These are phyloP conservation scores for Yamadazyma triangularis DNA, from an alignment of 1,139 yeast genomes.

Conservation along the genomic window DNA sequence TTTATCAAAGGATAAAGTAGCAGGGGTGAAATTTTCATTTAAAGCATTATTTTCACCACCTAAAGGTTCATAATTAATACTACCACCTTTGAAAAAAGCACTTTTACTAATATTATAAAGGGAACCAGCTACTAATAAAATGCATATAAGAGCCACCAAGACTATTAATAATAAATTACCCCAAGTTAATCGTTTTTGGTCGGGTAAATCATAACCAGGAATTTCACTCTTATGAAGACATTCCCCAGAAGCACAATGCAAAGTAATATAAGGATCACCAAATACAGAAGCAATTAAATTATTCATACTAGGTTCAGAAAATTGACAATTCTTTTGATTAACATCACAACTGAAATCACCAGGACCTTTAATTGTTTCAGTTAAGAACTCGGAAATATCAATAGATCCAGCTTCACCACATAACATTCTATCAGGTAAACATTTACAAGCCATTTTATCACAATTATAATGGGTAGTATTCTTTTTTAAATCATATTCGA, in stretches of 20 bases:
- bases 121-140: constrained; percentile 34
- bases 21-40: constrained; percentile 63
- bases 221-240: constrained; percentile 89
- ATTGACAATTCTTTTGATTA: constrained; percentile 55
- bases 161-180: constrained; percentile 48
- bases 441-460: constrained; percentile 70
- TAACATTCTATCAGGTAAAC: constrained; percentile 87
- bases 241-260: constrained; percentile 80
- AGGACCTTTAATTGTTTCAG: constrained; percentile 88
- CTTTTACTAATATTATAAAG: constrained; percentile 55
- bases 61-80: constrained; percentile 18
- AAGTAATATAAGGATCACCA: constrained; percentile 85
- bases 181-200: constrained; percentile 45
- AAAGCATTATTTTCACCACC: constrained; percentile 39
- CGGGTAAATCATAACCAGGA: constrained; percentile 82
- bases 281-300: constrained; percentile 83
- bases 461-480: constrained; percentile 79
- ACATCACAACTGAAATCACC: constrained; percentile 86
- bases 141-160: constrained; percentile 43
- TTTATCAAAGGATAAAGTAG: constrained; percentile 71
- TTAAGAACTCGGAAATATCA: constrained; percentile 87
- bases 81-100: constrained; percentile 49
- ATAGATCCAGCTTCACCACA: constrained; percentile 94
- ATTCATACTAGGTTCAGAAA: constrained; percentile 95
- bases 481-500: constrained; percentile 55